Evolutionary conservation across 1,284 basidiomycete species (phyloP).

Genomic region (Meripilus lineatus): DNA sequence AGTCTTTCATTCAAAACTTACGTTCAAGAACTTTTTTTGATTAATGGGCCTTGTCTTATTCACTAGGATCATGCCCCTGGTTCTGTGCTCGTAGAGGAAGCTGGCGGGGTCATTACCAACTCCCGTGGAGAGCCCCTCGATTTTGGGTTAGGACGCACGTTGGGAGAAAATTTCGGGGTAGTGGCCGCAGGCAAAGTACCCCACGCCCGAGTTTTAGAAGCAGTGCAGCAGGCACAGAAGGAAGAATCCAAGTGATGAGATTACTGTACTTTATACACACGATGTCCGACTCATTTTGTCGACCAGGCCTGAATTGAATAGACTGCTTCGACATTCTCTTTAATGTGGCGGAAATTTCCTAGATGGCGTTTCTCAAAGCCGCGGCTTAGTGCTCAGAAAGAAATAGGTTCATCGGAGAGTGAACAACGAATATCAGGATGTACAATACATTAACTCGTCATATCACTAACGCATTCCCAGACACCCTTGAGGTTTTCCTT

Average conservation of each 20-base stretch:
- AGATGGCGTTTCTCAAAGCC: no score
- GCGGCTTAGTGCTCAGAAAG: no score
- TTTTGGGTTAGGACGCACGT: slow-evolving; percentile 81
- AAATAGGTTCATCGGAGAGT: background rate
- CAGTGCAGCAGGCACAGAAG: slow-evolving; percentile 61
- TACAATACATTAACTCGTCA: slow-evolving; percentile 58
- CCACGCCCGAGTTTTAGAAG: slow-evolving; percentile 64
- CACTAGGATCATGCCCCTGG: slow-evolving; percentile 86
- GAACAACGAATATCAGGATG: background rate
- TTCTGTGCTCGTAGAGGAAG: slow-evolving; percentile 79
- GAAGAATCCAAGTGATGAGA: no score
- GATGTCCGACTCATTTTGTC: no score
- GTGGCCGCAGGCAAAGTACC: slow-evolving; percentile 69
- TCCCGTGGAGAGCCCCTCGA: slow-evolving; percentile 74
- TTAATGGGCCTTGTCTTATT: slow-evolving; percentile 18
- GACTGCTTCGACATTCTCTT: no score
- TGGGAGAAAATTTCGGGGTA: slow-evolving; percentile 83
- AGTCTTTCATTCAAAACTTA: slow-evolving; percentile 80
- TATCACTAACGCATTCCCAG: slow-evolving; percentile 96
- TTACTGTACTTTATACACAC: no score
- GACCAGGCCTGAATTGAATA: no score
- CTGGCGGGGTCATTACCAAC: slow-evolving; percentile 82
- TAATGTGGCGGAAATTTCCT: no score
- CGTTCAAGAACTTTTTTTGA: slow-evolving; percentile 1
- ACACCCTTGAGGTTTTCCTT: slow-evolving; percentile 93